Conservation (phyloP, 805 yeast species). For the Candida palmyrensis region DNA sequence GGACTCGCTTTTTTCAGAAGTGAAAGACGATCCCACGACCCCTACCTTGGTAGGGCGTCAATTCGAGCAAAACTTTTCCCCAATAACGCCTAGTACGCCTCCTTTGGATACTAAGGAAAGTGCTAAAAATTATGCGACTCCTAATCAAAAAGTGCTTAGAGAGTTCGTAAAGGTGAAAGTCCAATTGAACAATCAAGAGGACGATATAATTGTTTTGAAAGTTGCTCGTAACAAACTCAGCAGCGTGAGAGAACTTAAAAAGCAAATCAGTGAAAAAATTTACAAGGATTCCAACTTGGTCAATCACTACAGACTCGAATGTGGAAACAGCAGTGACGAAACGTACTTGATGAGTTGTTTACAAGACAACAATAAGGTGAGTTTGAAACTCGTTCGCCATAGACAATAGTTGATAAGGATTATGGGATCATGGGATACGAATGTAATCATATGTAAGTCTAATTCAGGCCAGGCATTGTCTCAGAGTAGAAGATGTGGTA, state of each 20-base stretch:
- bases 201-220: constrained; percentile 25
- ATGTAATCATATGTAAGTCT: background rate
- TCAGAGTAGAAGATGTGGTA: too few species aligned
- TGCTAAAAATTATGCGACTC: background rate
- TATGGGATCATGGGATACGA: background rate
- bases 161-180: constrained; percentile 23
- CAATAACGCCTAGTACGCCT: background rate
- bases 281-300: constrained; percentile 24
- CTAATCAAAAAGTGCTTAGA: background rate
- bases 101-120: background rate
- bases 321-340: constrained; percentile 11
- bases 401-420: too few species aligned
- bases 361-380: constrained; percentile 17
- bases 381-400: constrained; percentile 16
- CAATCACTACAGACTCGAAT: constrained; percentile 21
- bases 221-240: constrained; percentile 18
- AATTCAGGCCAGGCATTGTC: too few species aligned
- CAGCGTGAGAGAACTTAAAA: constrained; percentile 22
- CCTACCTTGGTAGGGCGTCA: background rate
- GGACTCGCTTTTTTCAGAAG: background rate
- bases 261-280: constrained; percentile 21
- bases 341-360: constrained; percentile 12
- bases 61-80: background rate
- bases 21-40: background rate
- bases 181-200: constrained; percentile 18